Evolutionary conservation across 225 moss, liverwort and hornwort genomes (phyloP).

Genomic region (Takakia lepidozioides): DNA sequence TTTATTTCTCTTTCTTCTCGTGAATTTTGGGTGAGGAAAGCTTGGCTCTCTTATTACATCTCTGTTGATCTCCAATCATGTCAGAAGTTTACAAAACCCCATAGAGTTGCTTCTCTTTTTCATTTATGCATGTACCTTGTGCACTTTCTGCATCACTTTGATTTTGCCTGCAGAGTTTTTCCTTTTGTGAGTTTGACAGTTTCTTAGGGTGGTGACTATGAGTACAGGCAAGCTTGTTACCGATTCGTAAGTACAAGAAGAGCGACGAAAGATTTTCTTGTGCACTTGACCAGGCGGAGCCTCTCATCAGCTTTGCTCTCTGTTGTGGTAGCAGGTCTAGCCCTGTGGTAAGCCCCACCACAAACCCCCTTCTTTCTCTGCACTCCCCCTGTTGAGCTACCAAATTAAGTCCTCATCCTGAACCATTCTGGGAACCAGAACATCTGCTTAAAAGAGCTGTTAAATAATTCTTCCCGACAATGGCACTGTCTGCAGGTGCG

Average conservation of each 20-base stretch:
- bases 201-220: conserved; percentile 31
- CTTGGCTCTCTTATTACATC: too few relatives aligned
- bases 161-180: conserved; percentile 11
- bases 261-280: conserved; percentile 48
- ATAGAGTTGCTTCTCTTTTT: too few relatives aligned
- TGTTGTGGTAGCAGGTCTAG: conserved; percentile 85
- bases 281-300: conserved; percentile 72
- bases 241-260: conserved; percentile 67
- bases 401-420: too few relatives aligned
- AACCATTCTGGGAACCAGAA: too few relatives aligned
- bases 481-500: conserved; percentile 43
- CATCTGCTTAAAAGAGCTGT: too few relatives aligned
- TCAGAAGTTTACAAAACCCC: too few relatives aligned
- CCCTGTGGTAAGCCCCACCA: conserved; percentile 54
- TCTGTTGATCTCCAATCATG: too few relatives aligned
- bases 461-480: too few relatives aligned
- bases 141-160: not conserved
- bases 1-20: too few relatives aligned
- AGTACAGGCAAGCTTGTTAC: conserved; percentile 77
- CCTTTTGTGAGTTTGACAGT: conserved; percentile 23
- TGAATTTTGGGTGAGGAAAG: too few relatives aligned
- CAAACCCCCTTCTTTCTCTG: too few relatives aligned
- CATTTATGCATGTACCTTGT: conserved; percentile 3
- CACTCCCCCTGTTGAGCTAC: too few relatives aligned
- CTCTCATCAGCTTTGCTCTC: conserved; percentile 90